Base-by-base conservation (phyloP, 192 early-diverging fungal genomes). In the Coemansia aciculifera region DNA sequence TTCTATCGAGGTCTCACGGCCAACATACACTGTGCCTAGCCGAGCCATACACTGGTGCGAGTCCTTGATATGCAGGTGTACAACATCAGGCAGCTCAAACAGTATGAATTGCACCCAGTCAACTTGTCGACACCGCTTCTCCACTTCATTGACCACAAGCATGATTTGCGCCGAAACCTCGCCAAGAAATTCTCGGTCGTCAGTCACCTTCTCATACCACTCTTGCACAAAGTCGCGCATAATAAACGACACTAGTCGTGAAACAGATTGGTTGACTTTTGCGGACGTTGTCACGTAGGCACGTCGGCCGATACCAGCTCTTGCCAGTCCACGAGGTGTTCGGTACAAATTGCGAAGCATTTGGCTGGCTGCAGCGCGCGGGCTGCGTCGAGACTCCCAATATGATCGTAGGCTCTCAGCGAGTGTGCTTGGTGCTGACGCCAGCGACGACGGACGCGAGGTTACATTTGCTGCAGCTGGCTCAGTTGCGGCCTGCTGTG, bases 401-500 rank as follows among this genome's bases (percentile, higher is more conserved):
- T 73, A 81, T 8, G 79, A 81, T 23, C 79, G 73, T 44, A 81
- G 64, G 46, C 79, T 76, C 49, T 73, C 79, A 19, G 79, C 79
- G 24, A 81, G 38, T 21, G 73, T 81, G 68, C 79, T 76, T 21
- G 79, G 79, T 19, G 73, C 73, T 10, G 79, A 81, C 5, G 67
- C 67, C 19, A 67, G 38, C 27, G 78, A 79, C 9, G 78, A 68
- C 15, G 72, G 59, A 15, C 78, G 73, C 10, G 79, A 73, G 51
- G 19, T 51, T n/a, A 40, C 62, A 19, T 64, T 44, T 11, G 56
- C 43, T 51, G 71, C 72, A 1, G 40, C 11, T 7, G 39, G 62
- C 21, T 51, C 64, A 3, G 66, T 59, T 15, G 65, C 49, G 0
- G 54, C 42, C 31, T 44, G 38, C 19, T 27, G 49, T 32, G 70